These are phyloP conservation scores for Termitomyces sp. DNA, from an alignment of 768 basidiomycete genomes.

Conservation along the genomic window DNA sequence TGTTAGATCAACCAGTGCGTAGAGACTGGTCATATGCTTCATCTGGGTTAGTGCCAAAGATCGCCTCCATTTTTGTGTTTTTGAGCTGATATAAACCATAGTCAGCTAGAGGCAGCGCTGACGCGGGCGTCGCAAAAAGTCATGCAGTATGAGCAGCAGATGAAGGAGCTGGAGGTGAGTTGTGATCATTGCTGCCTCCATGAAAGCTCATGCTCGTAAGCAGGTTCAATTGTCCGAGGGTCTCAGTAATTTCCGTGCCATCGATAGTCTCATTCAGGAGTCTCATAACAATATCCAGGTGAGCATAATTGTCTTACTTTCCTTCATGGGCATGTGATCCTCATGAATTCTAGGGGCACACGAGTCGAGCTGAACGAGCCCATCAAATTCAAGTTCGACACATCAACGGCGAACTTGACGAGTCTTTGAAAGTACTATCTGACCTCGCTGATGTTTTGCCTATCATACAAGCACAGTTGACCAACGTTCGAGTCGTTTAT, in stretches of 20 bases:
- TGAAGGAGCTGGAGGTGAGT: conserved; percentile 58
- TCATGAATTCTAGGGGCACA: conserved; percentile 39
- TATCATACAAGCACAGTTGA: conserved; percentile 52
- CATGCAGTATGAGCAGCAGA: conserved; percentile 44
- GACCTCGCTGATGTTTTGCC: conserved; percentile 59
- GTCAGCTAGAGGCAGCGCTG: conserved; percentile 41
- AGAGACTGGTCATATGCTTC: conserved; percentile 17
- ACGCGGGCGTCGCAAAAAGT: conserved; percentile 42
- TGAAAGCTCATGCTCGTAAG: not conserved
- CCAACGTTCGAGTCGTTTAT: conserved; percentile 59
- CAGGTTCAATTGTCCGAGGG: conserved; percentile 65
- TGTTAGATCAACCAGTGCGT: not conserved
- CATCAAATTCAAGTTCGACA: conserved; percentile 55
- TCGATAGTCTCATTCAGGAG: conserved; percentile 65
- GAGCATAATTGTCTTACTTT: conserved; percentile 11
- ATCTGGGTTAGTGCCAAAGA: conserved; percentile 11
- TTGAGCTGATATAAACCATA: conserved; percentile 15
- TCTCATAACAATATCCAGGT: conserved; percentile 59
- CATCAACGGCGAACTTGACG: conserved; percentile 54
- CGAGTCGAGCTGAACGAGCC: conserved; percentile 54
- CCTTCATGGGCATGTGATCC: not conserved
- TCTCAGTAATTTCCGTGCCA: conserved; percentile 68
- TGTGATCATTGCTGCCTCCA: not conserved
- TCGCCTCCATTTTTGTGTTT: not conserved
- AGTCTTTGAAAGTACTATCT: conserved; percentile 49